These are phyloP conservation scores for Syzygium aqueum DNA, from an alignment of 345 rosid genomes.

Conservation along the genomic window DNA sequence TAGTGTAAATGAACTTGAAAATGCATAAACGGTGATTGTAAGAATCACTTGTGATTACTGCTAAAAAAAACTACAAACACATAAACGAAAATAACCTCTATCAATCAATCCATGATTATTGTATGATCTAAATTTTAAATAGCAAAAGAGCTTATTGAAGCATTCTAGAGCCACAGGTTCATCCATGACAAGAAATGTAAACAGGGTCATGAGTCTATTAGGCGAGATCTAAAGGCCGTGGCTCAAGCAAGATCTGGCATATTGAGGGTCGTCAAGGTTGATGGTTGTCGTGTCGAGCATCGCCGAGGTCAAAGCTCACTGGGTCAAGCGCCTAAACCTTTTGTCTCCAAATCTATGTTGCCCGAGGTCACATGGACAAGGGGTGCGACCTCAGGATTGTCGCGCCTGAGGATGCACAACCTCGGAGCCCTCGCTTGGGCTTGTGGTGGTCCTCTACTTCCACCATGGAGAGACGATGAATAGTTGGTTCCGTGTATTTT, in stretches of 20 bases:
- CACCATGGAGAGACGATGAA: neutral
- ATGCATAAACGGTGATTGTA: too few species aligned
- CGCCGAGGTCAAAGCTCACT: neutral
- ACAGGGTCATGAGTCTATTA: too few species aligned
- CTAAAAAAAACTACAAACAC: too few species aligned
- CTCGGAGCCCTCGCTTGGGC: neutral
- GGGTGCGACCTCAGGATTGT: too few species aligned
- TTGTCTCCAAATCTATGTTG: neutral
- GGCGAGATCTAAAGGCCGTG: neutral
- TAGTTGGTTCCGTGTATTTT: neutral
- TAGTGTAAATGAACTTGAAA: too few species aligned
- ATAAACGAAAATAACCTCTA: too few species aligned
- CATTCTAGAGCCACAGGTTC: too few species aligned
- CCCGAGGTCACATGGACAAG: neutral
- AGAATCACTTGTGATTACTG: too few species aligned
- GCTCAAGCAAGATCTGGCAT: neutral
- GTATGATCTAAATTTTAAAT: too few species aligned
- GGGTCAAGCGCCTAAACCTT: rapidly evolving
- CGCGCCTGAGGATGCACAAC: neutral
- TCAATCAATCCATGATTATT: too few species aligned
- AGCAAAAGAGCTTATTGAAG: too few species aligned
- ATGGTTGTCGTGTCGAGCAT: neutral
- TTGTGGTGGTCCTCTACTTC: neutral
- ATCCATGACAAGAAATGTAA: too few species aligned
- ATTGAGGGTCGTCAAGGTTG: neutral